Percentiles rank a stretch among this genome's conserved stretches.
These are phyloP conservation scores for Diplodia corticola DNA, from an alignment of 2,329 filamentous ascomycete genomes.

Conservation along the genomic window DNA sequence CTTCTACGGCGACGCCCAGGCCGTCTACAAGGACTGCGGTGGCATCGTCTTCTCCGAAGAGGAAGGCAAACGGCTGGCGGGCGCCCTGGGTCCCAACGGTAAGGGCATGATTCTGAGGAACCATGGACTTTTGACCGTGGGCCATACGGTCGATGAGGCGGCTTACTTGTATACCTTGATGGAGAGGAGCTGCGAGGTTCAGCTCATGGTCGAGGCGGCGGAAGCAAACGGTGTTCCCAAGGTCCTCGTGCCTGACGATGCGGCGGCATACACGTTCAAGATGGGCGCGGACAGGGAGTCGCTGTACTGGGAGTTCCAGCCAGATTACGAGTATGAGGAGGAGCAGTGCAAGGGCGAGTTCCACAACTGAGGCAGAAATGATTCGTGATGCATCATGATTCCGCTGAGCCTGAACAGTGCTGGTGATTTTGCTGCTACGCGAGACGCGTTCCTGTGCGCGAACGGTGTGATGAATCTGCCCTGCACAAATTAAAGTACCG, in stretches of 20 bases:
- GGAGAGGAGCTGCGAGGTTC: slow-evolving; percentile 68
- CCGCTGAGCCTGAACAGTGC: neutral
- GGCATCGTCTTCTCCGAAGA: slow-evolving; percentile 63
- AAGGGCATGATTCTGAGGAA: slow-evolving; percentile 68
- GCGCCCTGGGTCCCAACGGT: slow-evolving; percentile 61
- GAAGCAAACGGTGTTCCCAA: slow-evolving; percentile 53
- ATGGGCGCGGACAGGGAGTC: slow-evolving; percentile 50
- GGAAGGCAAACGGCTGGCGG: slow-evolving; percentile 65
- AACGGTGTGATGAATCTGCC: neutral
- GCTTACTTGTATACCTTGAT: slow-evolving; percentile 68
- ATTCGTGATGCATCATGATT: too few species aligned
- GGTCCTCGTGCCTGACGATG: slow-evolving; percentile 56
- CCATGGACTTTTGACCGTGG: slow-evolving; percentile 71
- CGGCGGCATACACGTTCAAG: slow-evolving; percentile 55
- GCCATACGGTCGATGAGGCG: slow-evolving; percentile 71
- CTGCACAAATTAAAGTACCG: neutral
- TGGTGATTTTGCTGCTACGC: neutral
- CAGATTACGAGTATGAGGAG: slow-evolving; percentile 44
- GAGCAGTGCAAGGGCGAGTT: slow-evolving; percentile 25
- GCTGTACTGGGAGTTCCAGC: slow-evolving; percentile 55
- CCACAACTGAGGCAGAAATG: slow-evolving; percentile 9
- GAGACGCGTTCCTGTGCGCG: neutral
- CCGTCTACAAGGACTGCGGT: slow-evolving; percentile 65
- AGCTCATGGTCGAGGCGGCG: slow-evolving; percentile 68
- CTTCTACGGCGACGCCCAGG: slow-evolving; percentile 63